A percentile compares a stretch with the other conserved stretches of the same genome.
These are phyloP conservation scores for Pichia sp. DNA, from an alignment of 1,139 yeast genomes.

Conservation along the genomic window DNA sequence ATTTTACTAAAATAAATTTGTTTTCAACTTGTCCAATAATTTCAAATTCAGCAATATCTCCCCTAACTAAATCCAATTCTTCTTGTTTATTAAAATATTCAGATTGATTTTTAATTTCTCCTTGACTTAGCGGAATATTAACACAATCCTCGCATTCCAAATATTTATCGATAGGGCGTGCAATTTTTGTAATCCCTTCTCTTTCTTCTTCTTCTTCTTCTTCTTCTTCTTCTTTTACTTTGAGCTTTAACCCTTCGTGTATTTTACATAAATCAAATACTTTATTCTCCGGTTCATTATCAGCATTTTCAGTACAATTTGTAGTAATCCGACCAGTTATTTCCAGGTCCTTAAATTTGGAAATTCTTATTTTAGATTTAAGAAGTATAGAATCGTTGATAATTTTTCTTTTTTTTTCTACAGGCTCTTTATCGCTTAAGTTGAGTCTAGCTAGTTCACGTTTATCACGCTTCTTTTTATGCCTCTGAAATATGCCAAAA, in stretches of 20 bases:
- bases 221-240: not conserved
- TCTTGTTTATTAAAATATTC: slow-evolving; percentile 2
- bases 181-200: not conserved
- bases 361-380: slow-evolving; percentile 3
- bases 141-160: not conserved
- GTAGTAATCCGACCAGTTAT: slow-evolving; percentile 2
- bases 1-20: slow-evolving; percentile 47
- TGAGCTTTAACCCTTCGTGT: not conserved
- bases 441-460: not conserved
- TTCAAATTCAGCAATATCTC: slow-evolving; percentile 19
- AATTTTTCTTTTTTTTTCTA: not conserved
- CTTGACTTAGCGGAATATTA: slow-evolving; percentile 6
- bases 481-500: slow-evolving; percentile 16
- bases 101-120: slow-evolving; percentile 3
- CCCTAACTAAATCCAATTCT: slow-evolving; percentile 13
- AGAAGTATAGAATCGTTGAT: not conserved
- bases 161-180: too few relatives aligned
- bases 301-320: not conserved
- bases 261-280: slow-evolving; percentile 4
- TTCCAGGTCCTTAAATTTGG: slow-evolving; percentile 2
- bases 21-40: slow-evolving; percentile 49
- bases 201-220: not conserved
- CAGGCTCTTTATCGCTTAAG: too few relatives aligned
- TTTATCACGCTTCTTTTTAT: not conserved
- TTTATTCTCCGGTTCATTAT: not conserved